Evolutionary conservation across 2,329 filamentous ascomycete genomes (phyloP).

Genomic region (Bipolaris victoriae): DNA sequence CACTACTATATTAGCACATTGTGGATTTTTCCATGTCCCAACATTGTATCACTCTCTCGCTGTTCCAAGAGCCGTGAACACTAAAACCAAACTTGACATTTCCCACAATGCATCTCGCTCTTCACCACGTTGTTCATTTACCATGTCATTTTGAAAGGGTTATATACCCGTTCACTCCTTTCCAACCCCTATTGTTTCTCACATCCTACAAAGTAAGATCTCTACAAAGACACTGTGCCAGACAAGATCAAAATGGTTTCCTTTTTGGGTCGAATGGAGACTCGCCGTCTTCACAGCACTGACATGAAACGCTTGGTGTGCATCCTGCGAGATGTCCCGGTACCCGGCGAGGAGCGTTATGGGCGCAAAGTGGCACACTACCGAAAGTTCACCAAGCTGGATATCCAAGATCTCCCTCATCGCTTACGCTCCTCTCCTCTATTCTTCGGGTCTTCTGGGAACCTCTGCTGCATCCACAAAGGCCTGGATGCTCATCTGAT

Average conservation of each 20-base stretch:
- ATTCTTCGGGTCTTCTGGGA: slow-evolving; percentile 9
- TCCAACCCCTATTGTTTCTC: no score
- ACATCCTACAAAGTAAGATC: background rate
- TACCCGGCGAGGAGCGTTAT: background rate
- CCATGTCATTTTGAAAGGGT: slow-evolving; percentile 1
- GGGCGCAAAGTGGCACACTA: slow-evolving; percentile 10
- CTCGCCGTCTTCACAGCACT: slow-evolving; percentile 23
- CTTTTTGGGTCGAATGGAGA: slow-evolving; percentile 19
- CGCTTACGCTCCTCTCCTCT: slow-evolving; percentile 29
- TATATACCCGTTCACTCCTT: slow-evolving; percentile 2
- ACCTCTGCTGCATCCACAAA: slow-evolving; percentile 35
- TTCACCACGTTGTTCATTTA: slow-evolving; percentile 6
- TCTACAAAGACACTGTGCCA: background rate
- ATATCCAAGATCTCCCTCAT: slow-evolving; percentile 31
- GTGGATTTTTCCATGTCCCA: background rate
- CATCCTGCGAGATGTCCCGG: slow-evolving; percentile 24
- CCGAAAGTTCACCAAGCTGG: slow-evolving; percentile 13
- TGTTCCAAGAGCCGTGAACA: background rate
- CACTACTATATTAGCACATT: background rate
- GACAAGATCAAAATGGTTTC: slow-evolving; percentile 14
- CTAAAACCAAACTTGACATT: background rate
- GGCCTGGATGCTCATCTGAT: slow-evolving; percentile 28
- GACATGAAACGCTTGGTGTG: slow-evolving; percentile 36
- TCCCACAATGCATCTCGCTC: background rate
- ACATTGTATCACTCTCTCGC: background rate